Base-by-base conservation (phyloP, 2,329 filamentous ascomycete species). In the Colletotrichum brevisporum region DNA sequence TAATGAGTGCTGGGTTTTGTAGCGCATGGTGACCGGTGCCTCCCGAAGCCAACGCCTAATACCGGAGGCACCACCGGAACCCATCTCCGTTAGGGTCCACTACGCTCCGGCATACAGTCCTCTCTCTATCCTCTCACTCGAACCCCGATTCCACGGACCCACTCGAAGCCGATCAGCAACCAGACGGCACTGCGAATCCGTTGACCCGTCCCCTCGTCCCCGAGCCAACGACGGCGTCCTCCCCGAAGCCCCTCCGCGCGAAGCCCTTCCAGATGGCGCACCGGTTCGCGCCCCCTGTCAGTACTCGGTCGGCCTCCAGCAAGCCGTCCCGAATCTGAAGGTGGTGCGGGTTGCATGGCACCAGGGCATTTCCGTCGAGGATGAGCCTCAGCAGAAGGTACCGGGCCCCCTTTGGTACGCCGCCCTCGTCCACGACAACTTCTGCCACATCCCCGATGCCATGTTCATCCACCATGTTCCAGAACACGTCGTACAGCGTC, bases 401-500 rank as follows among this genome's bases (percentile, higher is more conserved):
- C 70, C 82, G 83, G 9, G 84, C 84, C 67, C 85, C 83, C 6
- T 79, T 82, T 0, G 84, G 84, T 2, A 85, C 78, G 10, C 75
- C 41, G 2, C 16, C 2, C 10, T 15, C 41, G 16, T n/a, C 41
- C 13, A 43, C 6, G 15, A 43, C 16, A 0, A 84, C 83, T 52
- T 75, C 75, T 27, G 73, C 71, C 0, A 72, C 79, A 61, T 80
- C 78, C 68, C 82, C 84, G 77, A 84, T 84, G 64, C 85, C 85
- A 73, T 84, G 75, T 75, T 83, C 83, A 71, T 86, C 85, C 63
- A 85, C 84, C 63, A 86, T 76, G 75, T 85, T 85, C 84, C 84
- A 86, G 67, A 86, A 75, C n/a, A 86, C 78, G 72, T 86, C 84
- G 76, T 87, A 86, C 6, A 86, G 79, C 75, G 85, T 85, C 1